Evolutionary conservation across 352 stramenopile genomes (phyloP), one percentile per base, ranked within the genome.

Genomic region (Pythium dissimile): DNA sequence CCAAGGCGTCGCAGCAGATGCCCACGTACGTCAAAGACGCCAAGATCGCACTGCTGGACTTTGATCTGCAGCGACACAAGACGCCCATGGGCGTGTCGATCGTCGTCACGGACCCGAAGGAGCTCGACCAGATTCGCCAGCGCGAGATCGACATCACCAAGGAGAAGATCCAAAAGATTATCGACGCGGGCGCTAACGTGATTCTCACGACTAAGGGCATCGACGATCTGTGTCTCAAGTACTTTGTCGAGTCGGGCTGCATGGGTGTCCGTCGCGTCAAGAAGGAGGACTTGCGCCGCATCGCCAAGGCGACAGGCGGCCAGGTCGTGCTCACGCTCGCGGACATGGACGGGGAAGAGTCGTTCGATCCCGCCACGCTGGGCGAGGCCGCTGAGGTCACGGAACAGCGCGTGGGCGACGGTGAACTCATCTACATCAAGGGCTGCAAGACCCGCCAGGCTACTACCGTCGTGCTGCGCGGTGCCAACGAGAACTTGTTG

Each of bases 141-240:
- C 82, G 97, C 32, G 97, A 99, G 83, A 97, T 99, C 68, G 97
- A 99, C 75, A 99, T 99, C 69, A 99, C 97, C 51, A 99, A 99
- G 74, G 97, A 99, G 75, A 98, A 98, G 69, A 99, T 99, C 72
- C 85, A 99, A 71, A 99, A 99, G 75, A 99, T 99, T 72, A 85
- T 99, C 16, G 84, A 98, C 51, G 84, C 96, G 24, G 97, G 97
- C 37, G 97, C 97, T 41, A 99, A 98, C 58, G 97, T 99, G 27
- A 97, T 99, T 30, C 73, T 99, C 42, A 99, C 97, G n/a, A 99
- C 97, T 51, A 99, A 99, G 80, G 97, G 97, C 60, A 99, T 99
- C 62, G 97, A 99, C 72, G 98, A 99, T 73, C 69, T 99, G 32
- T 99, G 96, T 63, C 90, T 99, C 62, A 99, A 99, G 77, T 99